Conservation (phyloP, 306 rosid species). For the Oxytropis ochrocephala region DNA sequence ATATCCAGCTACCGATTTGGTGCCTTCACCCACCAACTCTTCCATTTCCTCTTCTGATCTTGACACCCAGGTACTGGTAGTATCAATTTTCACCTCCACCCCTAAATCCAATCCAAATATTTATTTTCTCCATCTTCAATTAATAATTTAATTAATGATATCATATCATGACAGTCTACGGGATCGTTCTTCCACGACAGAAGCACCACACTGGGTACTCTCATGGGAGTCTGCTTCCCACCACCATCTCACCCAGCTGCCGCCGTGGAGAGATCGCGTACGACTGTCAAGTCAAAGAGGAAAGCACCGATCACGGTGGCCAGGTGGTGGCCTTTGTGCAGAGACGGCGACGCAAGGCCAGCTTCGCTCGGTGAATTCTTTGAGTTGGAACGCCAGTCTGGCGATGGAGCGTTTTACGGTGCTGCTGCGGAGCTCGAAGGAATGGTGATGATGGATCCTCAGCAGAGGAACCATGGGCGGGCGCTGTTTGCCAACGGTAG, state of each 20-base stretch:
- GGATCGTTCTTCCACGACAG: conserved; percentile 92
- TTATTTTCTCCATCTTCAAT: not conserved
- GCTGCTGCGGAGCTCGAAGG: conserved; percentile 78
- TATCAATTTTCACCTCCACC: not conserved
- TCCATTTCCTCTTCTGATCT: conserved; percentile 95
- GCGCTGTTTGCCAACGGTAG: conserved; percentile 69
- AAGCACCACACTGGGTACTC: conserved; percentile 80
- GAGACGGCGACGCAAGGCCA: conserved; percentile 58
- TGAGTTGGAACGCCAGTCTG: conserved; percentile 81
- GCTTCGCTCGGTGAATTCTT: conserved; percentile 73
- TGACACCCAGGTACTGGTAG: conserved; percentile 60
- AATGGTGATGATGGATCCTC: conserved; percentile 47
- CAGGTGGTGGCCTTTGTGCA: conserved; percentile 82
- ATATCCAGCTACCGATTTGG: conserved; percentile 62
- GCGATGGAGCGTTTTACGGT: conserved; percentile 70
- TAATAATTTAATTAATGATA: too few species aligned
- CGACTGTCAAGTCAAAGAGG: conserved; percentile 40
- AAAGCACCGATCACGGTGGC: conserved; percentile 22
- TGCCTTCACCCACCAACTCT: conserved; percentile 77
- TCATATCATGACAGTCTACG: conserved; percentile 66
- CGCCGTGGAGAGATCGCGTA: conserved; percentile 18
- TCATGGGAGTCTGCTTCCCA: conserved; percentile 89
- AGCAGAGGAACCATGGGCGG: conserved; percentile 43
- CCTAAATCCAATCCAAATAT: not conserved
- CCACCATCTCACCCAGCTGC: conserved; percentile 40